Evolutionary conservation across 768 basidiomycete species (phyloP).

Genomic region (Nidularia sp.): DNA sequence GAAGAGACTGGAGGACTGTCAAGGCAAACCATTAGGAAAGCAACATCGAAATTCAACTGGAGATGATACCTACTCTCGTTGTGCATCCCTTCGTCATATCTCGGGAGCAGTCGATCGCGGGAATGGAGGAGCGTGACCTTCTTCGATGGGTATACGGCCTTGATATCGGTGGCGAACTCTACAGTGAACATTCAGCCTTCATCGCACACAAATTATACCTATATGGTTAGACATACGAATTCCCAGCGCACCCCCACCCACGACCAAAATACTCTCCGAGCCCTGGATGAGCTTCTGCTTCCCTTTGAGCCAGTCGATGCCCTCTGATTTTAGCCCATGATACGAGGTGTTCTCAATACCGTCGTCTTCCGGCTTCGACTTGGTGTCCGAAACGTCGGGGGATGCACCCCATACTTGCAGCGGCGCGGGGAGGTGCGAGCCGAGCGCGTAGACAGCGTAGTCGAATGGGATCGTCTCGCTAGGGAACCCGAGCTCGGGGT

Average conservation of each 20-base stretch:
- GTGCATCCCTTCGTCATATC: constrained; percentile 50
- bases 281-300: constrained; percentile 44
- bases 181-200: not conserved
- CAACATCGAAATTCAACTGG: not conserved
- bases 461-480: constrained; percentile 40
- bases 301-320: constrained; percentile 45
- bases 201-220: not conserved
- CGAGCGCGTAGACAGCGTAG: constrained; percentile 58
- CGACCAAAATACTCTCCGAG: constrained; percentile 51
- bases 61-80: constrained; percentile 34
- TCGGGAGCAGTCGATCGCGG: constrained; percentile 43
- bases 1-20: constrained; percentile 31
- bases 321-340: constrained; percentile 42
- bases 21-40: not conserved
- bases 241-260: constrained; percentile 73
- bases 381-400: constrained; percentile 5
- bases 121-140: constrained; percentile 60
- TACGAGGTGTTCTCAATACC: constrained; percentile 14
- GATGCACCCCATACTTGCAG: constrained; percentile 47
- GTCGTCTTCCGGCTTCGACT: not conserved
- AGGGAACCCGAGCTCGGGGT: constrained; percentile 40
- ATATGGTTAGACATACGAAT: constrained; percentile 44
- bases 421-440: constrained; percentile 50
- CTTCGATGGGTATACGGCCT: constrained; percentile 46
- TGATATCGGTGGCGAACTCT: constrained; percentile 68